Conservation (phyloP, 2,329 filamentous ascomycete genomes). For the Aureobasidium zeae region DNA sequence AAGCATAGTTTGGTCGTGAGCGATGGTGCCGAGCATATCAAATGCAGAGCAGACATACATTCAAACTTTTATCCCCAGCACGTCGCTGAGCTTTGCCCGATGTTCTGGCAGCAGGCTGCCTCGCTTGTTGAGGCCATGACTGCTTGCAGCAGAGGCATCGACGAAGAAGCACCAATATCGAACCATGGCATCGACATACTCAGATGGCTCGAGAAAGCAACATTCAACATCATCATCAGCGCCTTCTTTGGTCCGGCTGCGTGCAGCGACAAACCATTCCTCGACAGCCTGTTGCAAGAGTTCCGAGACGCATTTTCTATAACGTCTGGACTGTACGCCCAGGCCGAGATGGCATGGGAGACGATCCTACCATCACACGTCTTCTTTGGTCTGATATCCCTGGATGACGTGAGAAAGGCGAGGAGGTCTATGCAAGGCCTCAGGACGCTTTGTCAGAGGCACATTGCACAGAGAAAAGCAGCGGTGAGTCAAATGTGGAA, state of each 20-base stretch:
- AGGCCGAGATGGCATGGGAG: conserved; percentile 6
- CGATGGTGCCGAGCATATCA: conserved; percentile 6
- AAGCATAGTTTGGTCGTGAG: conserved; percentile 1
- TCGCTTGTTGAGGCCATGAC: background rate
- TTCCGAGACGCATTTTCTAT: conserved; percentile 9
- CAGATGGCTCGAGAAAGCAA: background rate
- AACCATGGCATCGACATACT: conserved; percentile 1
- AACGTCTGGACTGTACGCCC: background rate
- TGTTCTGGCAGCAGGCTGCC: conserved; percentile 1
- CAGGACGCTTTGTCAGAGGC: background rate
- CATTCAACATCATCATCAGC: background rate
- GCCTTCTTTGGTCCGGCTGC: background rate
- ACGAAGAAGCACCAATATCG: background rate
- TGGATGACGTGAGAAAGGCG: conserved; percentile 3
- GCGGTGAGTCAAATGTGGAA: background rate
- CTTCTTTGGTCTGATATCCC: background rate
- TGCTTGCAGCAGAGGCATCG: background rate
- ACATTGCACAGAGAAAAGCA: background rate
- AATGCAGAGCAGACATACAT: background rate
- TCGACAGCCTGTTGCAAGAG: background rate
- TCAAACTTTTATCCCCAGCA: background rate
- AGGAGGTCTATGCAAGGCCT: background rate
- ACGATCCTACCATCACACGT: conserved; percentile 6
- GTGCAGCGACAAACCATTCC: background rate
- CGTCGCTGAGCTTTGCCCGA: background rate